Conservation (phyloP, 2,329 filamentous ascomycete species). For the Xylaria sp. region DNA sequence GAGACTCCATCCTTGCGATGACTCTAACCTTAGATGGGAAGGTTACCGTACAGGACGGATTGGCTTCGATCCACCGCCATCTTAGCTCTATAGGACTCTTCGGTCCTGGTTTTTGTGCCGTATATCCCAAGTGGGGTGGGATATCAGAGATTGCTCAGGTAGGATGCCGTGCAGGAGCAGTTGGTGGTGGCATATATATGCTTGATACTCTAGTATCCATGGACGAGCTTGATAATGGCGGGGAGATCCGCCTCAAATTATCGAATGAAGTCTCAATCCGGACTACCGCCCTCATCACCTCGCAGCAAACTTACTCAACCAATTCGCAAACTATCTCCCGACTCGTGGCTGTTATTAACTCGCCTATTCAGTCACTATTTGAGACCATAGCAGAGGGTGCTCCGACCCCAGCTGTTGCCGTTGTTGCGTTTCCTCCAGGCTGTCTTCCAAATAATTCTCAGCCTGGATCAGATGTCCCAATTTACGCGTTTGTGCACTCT, state of each 20-base stretch:
- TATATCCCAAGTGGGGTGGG: constrained; percentile 94
- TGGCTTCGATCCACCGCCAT: constrained; percentile 80
- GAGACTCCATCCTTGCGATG: constrained; percentile 71
- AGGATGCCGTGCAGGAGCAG: constrained; percentile 87
- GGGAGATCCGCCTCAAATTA: constrained; percentile 59
- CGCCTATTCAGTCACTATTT: constrained; percentile 73
- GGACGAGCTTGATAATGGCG: constrained; percentile 41
- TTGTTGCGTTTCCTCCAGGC: constrained; percentile 72
- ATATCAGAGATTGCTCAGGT: constrained; percentile 90
- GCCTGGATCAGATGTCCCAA: constrained; percentile 55
- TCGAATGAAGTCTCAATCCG: constrained; percentile 67
- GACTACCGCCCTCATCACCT: constrained; percentile 63
- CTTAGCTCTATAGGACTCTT: constrained; percentile 87
- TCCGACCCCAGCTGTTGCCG: constrained; percentile 77
- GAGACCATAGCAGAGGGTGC: constrained; percentile 77
- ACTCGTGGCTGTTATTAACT: constrained; percentile 75
- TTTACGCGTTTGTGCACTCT: constrained; percentile 78
- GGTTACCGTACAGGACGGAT: constrained; percentile 70
- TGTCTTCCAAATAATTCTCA: constrained; percentile 53
- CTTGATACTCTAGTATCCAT: constrained; percentile 74
- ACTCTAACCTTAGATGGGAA: constrained; percentile 76
- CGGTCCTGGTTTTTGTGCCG: constrained; percentile 86
- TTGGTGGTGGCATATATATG: constrained; percentile 91
- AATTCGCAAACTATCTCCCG: constrained; percentile 60
- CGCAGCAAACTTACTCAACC: constrained; percentile 48